A percentile compares a stretch with the other conserved stretches of the same genome.
Evolutionary conservation across 345 rosid genomes (phyloP).

Genomic region (Psidium friedrichsthalianum): DNA sequence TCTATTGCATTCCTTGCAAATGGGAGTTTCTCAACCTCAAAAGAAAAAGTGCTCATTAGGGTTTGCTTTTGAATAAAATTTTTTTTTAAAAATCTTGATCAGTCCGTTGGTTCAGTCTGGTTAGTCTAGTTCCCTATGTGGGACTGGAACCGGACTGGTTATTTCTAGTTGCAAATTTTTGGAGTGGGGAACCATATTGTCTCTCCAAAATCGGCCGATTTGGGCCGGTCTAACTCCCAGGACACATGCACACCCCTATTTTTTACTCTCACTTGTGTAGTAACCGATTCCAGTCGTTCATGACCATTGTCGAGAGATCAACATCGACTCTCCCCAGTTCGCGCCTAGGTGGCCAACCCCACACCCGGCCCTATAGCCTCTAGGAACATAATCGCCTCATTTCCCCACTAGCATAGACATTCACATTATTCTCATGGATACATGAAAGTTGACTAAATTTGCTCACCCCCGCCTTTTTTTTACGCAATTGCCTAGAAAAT

Average conservation of each 20-base stretch:
- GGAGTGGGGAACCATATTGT: rapidly evolving
- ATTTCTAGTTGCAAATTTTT: too few species aligned
- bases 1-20: too few species aligned
- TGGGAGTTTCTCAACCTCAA: too few species aligned
- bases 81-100: too few species aligned
- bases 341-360: neutral
- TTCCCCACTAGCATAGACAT: rapidly evolving
- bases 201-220: rapidly evolving
- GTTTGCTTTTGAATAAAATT: too few species aligned
- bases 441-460: too few species aligned
- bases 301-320: neutral
- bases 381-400: neutral
- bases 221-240: rapidly evolving
- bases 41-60: too few species aligned
- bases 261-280: rapidly evolving
- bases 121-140: rapidly evolving
- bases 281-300: neutral
- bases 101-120: too few species aligned
- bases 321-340: neutral
- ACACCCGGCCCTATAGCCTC: neutral
- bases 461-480: neutral
- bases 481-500: neutral
- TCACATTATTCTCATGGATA: neutral
- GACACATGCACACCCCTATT: neutral
- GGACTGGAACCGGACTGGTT: rapidly evolving